Conservation (phyloP, 306 rosid genomes). For the Acacia acuminata region DNA sequence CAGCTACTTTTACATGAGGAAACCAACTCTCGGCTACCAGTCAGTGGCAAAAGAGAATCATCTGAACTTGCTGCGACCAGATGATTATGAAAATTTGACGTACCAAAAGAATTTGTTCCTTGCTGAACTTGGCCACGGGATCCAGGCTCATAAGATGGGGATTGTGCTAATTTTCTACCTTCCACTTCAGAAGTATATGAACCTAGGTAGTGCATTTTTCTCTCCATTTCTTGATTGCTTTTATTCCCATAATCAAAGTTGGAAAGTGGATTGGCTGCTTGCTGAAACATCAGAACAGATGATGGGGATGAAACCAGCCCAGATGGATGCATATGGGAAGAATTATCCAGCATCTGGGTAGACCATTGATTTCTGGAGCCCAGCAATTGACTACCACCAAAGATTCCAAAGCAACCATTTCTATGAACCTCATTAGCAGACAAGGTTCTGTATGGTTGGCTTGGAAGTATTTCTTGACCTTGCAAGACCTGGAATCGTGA, state of each 20-base stretch:
- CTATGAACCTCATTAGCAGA: slow-evolving; percentile 44
- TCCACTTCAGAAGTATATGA: slow-evolving; percentile 39
- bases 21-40: slow-evolving; percentile 53
- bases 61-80: slow-evolving; percentile 31
- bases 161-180: slow-evolving; percentile 40
- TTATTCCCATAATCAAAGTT: slow-evolving; percentile 35
- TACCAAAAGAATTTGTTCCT: slow-evolving; percentile 28
- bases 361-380: slow-evolving; percentile 69
- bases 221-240: slow-evolving; percentile 38
- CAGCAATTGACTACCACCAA: slow-evolving; percentile 57
- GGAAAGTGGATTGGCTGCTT: slow-evolving; percentile 56
- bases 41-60: slow-evolving; percentile 28
- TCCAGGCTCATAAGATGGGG: slow-evolving; percentile 31
- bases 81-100: slow-evolving; percentile 32
- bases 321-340: slow-evolving; percentile 51
- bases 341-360: slow-evolving; percentile 46
- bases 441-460: slow-evolving; percentile 62
- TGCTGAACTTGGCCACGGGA: slow-evolving; percentile 34
- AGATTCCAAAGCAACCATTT: slow-evolving; percentile 58
- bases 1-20: slow-evolving; percentile 75
- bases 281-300: slow-evolving; percentile 93
- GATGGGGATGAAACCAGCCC: slow-evolving; percentile 87
- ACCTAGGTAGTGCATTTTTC: slow-evolving; percentile 28
- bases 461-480: slow-evolving; percentile 99
- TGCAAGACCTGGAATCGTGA: slow-evolving; percentile 99